Evolutionary conservation across 306 rosid species (phyloP).

Genomic region (Rubus parviflorus): DNA sequence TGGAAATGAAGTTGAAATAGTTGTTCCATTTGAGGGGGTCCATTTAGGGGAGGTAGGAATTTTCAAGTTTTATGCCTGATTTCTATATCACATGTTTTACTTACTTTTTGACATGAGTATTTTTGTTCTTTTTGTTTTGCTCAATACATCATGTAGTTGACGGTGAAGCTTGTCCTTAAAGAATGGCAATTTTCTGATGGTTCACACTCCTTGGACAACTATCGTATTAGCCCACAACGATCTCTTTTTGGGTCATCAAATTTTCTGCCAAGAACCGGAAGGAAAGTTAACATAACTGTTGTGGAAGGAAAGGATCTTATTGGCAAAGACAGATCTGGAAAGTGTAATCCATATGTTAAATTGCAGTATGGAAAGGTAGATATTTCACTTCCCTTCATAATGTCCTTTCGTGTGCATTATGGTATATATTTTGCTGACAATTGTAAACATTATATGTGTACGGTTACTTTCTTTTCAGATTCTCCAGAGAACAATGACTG

Average conservation of each 20-base stretch:
- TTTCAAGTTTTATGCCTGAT: background rate
- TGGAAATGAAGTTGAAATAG: constrained; percentile 86
- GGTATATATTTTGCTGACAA: background rate
- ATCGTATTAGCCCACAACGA: constrained; percentile 38
- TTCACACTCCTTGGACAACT: constrained; percentile 57
- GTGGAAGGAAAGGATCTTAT: constrained; percentile 78
- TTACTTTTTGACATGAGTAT: constrained; percentile 7
- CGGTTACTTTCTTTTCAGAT: constrained; percentile 43
- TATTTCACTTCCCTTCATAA: constrained; percentile 16
- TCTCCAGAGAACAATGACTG: constrained; percentile 62
- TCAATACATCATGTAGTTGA: constrained; percentile 56
- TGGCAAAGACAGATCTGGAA: constrained; percentile 69
- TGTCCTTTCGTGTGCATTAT: constrained; percentile 12
- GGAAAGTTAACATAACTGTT: constrained; percentile 70
- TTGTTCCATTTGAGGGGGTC: constrained; percentile 88
- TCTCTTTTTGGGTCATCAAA: constrained; percentile 68
- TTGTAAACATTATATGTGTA: constrained; percentile 19
- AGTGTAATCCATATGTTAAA: constrained; percentile 67
- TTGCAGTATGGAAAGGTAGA: constrained; percentile 88
- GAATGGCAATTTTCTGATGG: constrained; percentile 98
- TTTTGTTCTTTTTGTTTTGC: background rate
- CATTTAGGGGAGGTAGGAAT: constrained; percentile 74
- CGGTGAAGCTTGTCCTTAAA: constrained; percentile 66
- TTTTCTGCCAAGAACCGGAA: constrained; percentile 68
- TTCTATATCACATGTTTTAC: background rate